Base-by-base conservation (phyloP, 2,329 filamentous ascomycete species). In the Aspergillus vadensis region DNA sequence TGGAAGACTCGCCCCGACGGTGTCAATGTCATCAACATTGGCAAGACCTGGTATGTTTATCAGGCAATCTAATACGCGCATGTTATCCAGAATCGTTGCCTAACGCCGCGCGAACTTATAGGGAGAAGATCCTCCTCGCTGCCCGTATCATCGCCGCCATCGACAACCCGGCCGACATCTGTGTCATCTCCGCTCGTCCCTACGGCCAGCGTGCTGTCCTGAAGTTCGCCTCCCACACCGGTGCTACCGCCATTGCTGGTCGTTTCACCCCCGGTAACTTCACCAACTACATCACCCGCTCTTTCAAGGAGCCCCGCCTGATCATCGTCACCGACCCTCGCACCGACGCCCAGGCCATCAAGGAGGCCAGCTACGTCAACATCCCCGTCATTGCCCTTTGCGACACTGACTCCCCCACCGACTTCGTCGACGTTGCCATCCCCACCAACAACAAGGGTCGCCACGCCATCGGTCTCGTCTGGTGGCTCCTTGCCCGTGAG, bases 281-380 rank as follows among this genome's bases (percentile, higher is more conserved):
- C 90, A 99, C 95, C 88, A 99, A 99, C 89, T 99, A 99, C 91
- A 99, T 99, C 90, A 99, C 96, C 83, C 94, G 95, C 79, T 98
- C 95, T 70, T 99, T 99, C 92, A 97, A 97, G 90, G 95, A 99
- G 87, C 95, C 95, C 79, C 96, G 96, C 82, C 88, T 99, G 79
- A 98, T 99, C 83, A 89, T 99, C 81, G 95, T 99, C 78, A 99
- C 95, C 84, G 95, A 99, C 83, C 95, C 95, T 76, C 94, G 96
- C 84, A 99, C 96, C 86, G 95, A 99, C 78, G 92, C 95, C 80
- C 95, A 99, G 89, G 95, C 95, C 79, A 99, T 99, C 89, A 98
- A 97, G 90, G 95, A 99, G 87, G 95, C 96, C 80, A 95, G 90
- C 79, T 99, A 99, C 85, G 95, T 99, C 86, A 99, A 99, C 89